These are phyloP conservation scores for Balansia obtecta DNA, from an alignment of 2,329 filamentous ascomycete species.

Conservation along the genomic window DNA sequence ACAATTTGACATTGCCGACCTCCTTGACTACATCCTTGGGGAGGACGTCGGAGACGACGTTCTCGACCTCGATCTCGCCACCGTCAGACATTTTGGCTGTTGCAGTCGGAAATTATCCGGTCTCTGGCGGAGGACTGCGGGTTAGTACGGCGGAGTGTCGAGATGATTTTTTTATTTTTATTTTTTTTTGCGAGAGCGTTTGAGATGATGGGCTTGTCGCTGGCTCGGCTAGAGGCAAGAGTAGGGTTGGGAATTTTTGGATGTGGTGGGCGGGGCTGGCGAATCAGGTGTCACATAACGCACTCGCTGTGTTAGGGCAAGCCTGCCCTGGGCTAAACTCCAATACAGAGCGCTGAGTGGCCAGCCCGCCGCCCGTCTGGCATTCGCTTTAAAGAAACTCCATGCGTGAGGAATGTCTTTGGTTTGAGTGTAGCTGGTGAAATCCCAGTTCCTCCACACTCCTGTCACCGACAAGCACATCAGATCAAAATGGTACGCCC, in stretches of 20 bases:
- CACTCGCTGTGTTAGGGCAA: slow-evolving; percentile 26
- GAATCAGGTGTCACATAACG: slow-evolving; percentile 21
- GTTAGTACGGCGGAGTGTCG: slow-evolving; percentile 27
- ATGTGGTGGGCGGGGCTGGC: slow-evolving; percentile 20
- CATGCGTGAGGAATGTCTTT: slow-evolving; percentile 13
- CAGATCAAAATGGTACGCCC: slow-evolving; percentile 31
- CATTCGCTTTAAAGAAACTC: neutral
- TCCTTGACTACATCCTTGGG: slow-evolving; percentile 87
- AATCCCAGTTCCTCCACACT: slow-evolving; percentile 22
- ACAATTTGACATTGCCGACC: slow-evolving; percentile 88
- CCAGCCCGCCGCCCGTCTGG: slow-evolving; percentile 6
- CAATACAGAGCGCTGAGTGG: slow-evolving; percentile 1
- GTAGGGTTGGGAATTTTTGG: slow-evolving; percentile 20
- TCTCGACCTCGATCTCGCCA: slow-evolving; percentile 89
- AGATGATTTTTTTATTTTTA: slow-evolving; percentile 24
- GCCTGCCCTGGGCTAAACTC: slow-evolving; percentile 23
- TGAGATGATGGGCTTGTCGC: slow-evolving; percentile 17
- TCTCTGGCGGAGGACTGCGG: slow-evolving; percentile 23
- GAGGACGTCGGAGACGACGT: slow-evolving; percentile 63
- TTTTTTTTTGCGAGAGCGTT: slow-evolving; percentile 23
- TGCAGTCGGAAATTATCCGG: slow-evolving; percentile 23
- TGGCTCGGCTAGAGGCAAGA: slow-evolving; percentile 8
- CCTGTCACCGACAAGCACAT: slow-evolving; percentile 27
- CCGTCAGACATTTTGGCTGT: slow-evolving; percentile 73
- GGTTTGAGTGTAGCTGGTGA: slow-evolving; percentile 13